Percentiles rank a stretch among this genome's conserved stretches.
Evolutionary conservation across 495 filamentous ascomycete genomes (phyloP).

Genomic region (Mytilinidion resinicola): DNA sequence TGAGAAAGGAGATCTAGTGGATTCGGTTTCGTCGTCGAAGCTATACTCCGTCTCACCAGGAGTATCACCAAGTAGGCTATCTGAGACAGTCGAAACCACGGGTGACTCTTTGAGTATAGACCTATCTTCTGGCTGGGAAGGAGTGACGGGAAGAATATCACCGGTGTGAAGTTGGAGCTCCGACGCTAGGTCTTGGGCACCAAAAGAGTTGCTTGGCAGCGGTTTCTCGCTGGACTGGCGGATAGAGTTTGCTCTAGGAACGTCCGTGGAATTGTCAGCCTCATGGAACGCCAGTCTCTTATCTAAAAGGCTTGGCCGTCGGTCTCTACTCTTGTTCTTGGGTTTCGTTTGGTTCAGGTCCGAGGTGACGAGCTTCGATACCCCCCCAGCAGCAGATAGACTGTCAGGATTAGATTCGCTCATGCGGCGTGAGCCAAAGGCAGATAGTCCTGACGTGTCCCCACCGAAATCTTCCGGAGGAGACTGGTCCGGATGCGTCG

Average conservation of each 20-base stretch:
- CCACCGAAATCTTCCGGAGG: too few species aligned
- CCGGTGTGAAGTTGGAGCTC: neutral
- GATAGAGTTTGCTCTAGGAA: too few species aligned
- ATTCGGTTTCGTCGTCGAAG: neutral
- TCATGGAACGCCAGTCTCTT: too few species aligned
- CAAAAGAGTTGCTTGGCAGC: too few species aligned
- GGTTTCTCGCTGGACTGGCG: too few species aligned
- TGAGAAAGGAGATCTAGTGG: neutral
- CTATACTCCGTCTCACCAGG: neutral
- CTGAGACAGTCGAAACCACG: neutral
- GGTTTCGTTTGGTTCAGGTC: slow-evolving; percentile 15
- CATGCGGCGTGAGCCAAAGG: slow-evolving; percentile 30
- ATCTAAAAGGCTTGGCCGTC: slow-evolving; percentile 28
- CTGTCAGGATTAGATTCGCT: slow-evolving; percentile 33
- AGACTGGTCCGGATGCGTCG: too few species aligned
- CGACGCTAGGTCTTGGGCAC: neutral
- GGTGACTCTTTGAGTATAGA: neutral
- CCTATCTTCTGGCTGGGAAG: neutral
- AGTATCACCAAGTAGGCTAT: neutral
- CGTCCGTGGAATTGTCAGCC: too few species aligned
- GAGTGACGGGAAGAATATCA: neutral
- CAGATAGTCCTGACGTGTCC: neutral
- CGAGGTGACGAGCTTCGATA: slow-evolving; percentile 18
- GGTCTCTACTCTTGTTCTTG: slow-evolving; percentile 19
- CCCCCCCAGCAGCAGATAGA: slow-evolving; percentile 17